Evolutionary conservation across 2,329 filamentous ascomycete species (phyloP).

Genomic region (Trichoderma polysporum): DNA sequence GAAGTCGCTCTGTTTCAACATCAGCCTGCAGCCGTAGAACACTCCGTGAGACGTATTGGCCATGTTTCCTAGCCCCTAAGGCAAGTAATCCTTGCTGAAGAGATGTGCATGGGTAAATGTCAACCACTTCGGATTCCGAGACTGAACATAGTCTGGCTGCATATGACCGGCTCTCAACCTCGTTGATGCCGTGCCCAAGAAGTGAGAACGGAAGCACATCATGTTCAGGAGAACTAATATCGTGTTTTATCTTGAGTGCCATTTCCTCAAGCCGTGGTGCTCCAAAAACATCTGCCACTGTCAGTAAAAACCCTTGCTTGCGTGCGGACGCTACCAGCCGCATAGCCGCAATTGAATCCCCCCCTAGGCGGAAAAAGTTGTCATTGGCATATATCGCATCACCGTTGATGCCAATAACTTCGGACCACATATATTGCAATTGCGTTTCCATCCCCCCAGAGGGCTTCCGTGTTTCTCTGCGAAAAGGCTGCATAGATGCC

Average conservation of each 20-base stretch:
- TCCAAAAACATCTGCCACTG: background rate
- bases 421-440: constrained; percentile 38
- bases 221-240: background rate
- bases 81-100: constrained; percentile 16
- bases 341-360: constrained; percentile 44
- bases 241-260: background rate
- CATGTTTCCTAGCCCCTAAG: background rate
- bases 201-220: background rate
- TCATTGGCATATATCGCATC: constrained; percentile 33
- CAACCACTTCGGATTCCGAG: background rate
- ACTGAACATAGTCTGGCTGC: background rate
- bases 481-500: constrained; percentile 10
- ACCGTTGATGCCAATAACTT: constrained; percentile 38
- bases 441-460: constrained; percentile 20
- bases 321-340: constrained; percentile 37
- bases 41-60: constrained; percentile 9
- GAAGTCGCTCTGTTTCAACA: background rate
- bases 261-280: background rate
- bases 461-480: constrained; percentile 20
- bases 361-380: constrained; percentile 41
- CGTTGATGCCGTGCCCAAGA: background rate
- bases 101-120: constrained; percentile 13
- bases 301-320: constrained; percentile 23
- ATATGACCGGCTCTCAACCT: background rate
- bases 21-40: constrained; percentile 6